phyloP scores from a whole-genome alignment of 345 rosid genomes.

The Cardamine chenopodiifolia region DNA sequence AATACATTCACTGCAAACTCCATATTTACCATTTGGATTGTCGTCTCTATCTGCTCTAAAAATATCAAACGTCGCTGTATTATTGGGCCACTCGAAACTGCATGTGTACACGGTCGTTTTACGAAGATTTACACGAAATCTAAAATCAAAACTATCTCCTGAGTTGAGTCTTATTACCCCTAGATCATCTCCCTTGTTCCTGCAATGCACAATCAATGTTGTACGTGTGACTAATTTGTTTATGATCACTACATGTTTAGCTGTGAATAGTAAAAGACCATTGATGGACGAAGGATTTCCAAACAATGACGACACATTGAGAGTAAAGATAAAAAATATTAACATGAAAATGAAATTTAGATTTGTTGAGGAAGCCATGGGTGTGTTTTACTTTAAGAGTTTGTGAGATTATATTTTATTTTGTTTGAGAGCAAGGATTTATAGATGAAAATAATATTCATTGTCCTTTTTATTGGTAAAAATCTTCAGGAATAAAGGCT shows the following conservation, averaged over 20 bases:
- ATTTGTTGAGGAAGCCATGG: neutral
- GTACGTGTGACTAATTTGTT: slow-evolving; percentile 9
- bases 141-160: slow-evolving; percentile 3
- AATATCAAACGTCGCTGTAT: neutral
- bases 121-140: slow-evolving; percentile 6
- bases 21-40: neutral
- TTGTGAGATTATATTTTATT: neutral
- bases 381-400: neutral
- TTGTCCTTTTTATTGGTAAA: neutral
- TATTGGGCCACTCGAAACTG: neutral
- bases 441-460: neutral
- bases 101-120: slow-evolving; percentile 1
- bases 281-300: neutral
- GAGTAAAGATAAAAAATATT: neutral
- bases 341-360: neutral
- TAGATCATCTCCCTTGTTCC: neutral
- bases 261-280: slow-evolving; percentile 14
- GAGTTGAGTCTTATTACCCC: neutral
- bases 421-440: neutral
- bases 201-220: slow-evolving; percentile 16
- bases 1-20: slow-evolving; percentile 4
- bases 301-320: neutral
- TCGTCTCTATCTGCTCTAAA: slow-evolving; percentile 18
- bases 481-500: neutral
- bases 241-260: slow-evolving; percentile 12